Evolutionary conservation across 2,329 filamentous ascomycete species (phyloP).

Genomic region (Podosphaera xanthii): DNA sequence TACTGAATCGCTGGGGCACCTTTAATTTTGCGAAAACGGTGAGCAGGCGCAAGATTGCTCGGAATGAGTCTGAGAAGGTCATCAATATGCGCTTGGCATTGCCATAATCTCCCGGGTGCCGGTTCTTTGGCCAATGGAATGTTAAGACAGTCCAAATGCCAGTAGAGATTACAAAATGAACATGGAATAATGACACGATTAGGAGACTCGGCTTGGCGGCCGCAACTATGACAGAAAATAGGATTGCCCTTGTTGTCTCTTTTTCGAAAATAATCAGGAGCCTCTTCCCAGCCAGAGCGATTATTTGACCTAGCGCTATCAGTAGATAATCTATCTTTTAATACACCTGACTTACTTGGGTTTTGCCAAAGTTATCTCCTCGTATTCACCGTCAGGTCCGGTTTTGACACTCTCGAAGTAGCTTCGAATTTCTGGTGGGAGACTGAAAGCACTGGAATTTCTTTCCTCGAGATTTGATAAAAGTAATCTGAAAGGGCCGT

Average conservation of each 20-base stretch:
- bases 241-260: conserved; percentile 50
- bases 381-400: conserved; percentile 57
- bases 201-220: conserved; percentile 35
- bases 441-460: conserved; percentile 48
- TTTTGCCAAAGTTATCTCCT: conserved; percentile 34
- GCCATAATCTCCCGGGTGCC: conserved; percentile 50
- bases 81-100: conserved; percentile 70
- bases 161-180: conserved; percentile 58
- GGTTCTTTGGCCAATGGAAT: conserved; percentile 65
- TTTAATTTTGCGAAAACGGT: conserved; percentile 38
- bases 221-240: conserved; percentile 59
- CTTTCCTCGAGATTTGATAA: conserved; percentile 41
- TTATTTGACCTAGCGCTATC: conserved; percentile 18
- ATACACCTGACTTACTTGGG: conserved; percentile 29
- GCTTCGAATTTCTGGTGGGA: conserved; percentile 48
- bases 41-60: conserved; percentile 31
- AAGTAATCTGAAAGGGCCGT: conserved; percentile 36
- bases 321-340: not conserved
- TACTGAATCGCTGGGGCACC: conserved; percentile 28
- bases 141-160: conserved; percentile 72
- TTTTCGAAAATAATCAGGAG: conserved; percentile 42
- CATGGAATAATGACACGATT: conserved; percentile 60
- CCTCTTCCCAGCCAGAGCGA: conserved; percentile 29
- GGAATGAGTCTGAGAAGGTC: conserved; percentile 43
- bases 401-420: conserved; percentile 63